Evolutionary conservation across 352 stramenopile genomes (phyloP).

Genomic region (Phytopythium delawarense): DNA sequence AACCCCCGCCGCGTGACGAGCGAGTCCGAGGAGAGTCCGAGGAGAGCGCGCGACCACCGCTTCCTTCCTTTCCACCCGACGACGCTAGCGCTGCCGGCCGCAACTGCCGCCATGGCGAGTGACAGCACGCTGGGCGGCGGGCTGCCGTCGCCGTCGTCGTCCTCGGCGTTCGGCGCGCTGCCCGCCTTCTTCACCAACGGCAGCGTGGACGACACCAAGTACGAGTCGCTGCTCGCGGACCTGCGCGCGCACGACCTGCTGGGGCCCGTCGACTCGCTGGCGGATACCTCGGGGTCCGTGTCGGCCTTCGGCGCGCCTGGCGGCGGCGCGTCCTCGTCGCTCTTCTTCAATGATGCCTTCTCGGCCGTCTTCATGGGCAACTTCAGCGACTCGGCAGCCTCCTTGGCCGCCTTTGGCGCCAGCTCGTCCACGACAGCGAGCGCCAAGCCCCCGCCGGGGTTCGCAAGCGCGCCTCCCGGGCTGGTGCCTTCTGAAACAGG

Average conservation of each 20-base stretch:
- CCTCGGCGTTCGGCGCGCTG: conserved; percentile 40
- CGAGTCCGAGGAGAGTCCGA: not conserved
- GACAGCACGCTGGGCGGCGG: conserved; percentile 34
- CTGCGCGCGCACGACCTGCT: conserved; percentile 80
- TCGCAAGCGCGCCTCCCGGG: conserved; percentile 48
- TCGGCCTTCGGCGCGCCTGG: conserved; percentile 11
- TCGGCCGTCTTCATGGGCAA: conserved; percentile 81
- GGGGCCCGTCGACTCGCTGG: conserved; percentile 43
- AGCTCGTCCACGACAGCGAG: not conserved
- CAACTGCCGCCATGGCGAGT: conserved; percentile 25
- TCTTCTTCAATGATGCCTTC: conserved; percentile 86
- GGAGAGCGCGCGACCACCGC: not conserved
- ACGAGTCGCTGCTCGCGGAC: conserved; percentile 81
- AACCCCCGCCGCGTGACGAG: not conserved
- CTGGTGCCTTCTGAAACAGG: conserved; percentile 44
- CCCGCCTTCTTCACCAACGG: conserved; percentile 79
- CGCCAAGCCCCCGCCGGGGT: conserved; percentile 37
- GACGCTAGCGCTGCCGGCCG: not conserved
- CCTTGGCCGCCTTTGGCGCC: conserved; percentile 5
- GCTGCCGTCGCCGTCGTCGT: not conserved
- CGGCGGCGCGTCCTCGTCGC: conserved; percentile 39
- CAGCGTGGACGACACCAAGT: conserved; percentile 83
- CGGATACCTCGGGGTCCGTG: conserved; percentile 5
- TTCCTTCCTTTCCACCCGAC: not conserved
- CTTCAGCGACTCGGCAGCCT: conserved; percentile 41